Conservation (phyloP, 176 grass and related monocot genomes). For the Musa acuminata region DNA sequence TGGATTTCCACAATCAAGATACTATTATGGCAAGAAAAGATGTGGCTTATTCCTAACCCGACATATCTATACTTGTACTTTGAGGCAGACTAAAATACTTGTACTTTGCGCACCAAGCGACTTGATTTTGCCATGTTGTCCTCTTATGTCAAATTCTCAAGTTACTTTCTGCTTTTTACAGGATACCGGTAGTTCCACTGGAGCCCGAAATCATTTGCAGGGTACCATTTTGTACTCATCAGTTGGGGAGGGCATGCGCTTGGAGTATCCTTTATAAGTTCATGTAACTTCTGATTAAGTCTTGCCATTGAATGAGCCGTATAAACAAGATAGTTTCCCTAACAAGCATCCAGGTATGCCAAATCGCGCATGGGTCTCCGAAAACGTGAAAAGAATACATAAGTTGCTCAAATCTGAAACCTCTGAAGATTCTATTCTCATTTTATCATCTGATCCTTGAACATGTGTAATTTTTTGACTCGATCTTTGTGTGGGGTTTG, state of each 20-base stretch:
- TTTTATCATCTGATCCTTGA: background rate
- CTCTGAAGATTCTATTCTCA: background rate
- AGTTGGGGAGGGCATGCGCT: constrained; percentile 54
- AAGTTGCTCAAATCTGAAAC: constrained; percentile 12
- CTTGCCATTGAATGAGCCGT: background rate
- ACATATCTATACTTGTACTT: too few species aligned
- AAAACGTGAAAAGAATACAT: constrained; percentile 36
- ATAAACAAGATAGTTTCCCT: constrained; percentile 8
- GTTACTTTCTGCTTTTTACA: constrained; percentile 25
- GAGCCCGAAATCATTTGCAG: constrained; percentile 70
- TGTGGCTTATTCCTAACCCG: too few species aligned
- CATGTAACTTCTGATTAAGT: background rate
- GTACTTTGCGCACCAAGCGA: too few species aligned
- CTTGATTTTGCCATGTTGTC: too few species aligned
- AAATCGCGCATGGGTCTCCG: constrained; percentile 89
- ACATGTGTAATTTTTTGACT: too few species aligned
- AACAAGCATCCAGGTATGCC: constrained; percentile 59
- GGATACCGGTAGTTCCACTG: constrained; percentile 67
- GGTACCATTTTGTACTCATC: constrained; percentile 71
- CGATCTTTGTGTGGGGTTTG: too few species aligned
- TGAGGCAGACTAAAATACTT: too few species aligned
- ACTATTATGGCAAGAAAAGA: background rate
- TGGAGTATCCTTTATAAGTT: constrained; percentile 74
- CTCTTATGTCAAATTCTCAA: too few species aligned
- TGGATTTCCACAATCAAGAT: constrained; percentile 18